Base-by-base conservation (phyloP, 2,329 filamentous ascomycete genomes). In the Nemania sp. region DNA sequence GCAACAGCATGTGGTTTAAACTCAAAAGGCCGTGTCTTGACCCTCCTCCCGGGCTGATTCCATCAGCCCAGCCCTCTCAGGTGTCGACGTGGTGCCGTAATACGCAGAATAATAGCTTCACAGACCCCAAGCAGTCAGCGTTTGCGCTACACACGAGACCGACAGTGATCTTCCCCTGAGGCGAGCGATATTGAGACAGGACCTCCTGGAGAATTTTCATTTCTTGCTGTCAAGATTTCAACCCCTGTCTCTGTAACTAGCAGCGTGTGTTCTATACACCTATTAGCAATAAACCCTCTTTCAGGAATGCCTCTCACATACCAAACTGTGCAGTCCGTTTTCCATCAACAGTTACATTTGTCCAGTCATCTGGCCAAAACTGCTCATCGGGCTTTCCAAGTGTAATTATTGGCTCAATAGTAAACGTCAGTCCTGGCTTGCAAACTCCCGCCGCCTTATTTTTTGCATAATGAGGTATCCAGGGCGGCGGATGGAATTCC, bases 341-440 rank as follows among this genome's bases (percentile, higher is more conserved):
- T 59, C 96, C 96, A 79, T 99, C 96, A 64, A 90, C 88, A 0
- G 96, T 99, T 3, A 93, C 92, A 80, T 94, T 97, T 0, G 96
- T 99, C 96, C 96, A 99, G 82, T 98, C 93, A 79, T 99, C 96
- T 0, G 96, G 96, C 96, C 96, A 99, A 0, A 93, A 98, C 79
- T 95, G 92, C 78, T 99, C 96, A 70, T 89, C 89, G 80, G 97
- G 92, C 67, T 92, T 94, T 62, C 96, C 96, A 62, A 97, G 81
- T 47, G 93, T 94, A 78, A 99, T 93, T 94, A 99, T 99, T n/a
- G 96, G 96, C 83, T 99, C 96, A 69, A 99, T 99, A 0, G 96
- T 99, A 77, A 99, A 99, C 72, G 94, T 97, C 93, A 98, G 97
- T 58, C 96, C 96, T 0, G 93, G 91, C 83, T 98, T 98, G 67